Conservation (phyloP, 805 yeast genomes). For the Pichia paraexigua region DNA sequence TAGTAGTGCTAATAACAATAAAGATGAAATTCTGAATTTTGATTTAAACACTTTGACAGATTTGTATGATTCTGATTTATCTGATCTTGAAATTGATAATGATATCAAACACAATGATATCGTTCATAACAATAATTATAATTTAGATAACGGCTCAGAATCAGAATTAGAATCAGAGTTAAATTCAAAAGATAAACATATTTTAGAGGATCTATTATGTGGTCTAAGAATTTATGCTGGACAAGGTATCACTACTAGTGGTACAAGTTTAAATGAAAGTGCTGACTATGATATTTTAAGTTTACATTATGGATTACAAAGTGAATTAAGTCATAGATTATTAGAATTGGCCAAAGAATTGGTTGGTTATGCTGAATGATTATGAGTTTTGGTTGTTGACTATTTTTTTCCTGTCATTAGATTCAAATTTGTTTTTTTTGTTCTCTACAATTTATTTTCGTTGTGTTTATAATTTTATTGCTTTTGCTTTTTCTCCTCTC, state of each 20-base stretch:
- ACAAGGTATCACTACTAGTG: neutral
- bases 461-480: neutral
- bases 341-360: constrained; percentile 22
- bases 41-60: neutral
- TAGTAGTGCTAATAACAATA: neutral
- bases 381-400: neutral
- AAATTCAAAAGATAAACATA: neutral
- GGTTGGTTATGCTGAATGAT: constrained; percentile 20
- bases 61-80: neutral
- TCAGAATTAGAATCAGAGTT: neutral
- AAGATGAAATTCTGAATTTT: neutral
- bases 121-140: too few relatives aligned
- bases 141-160: neutral
- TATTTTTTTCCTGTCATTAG: too few relatives aligned
- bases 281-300: constrained; percentile 16
- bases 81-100: too few relatives aligned
- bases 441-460: too few relatives aligned
- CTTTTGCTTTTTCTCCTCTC: neutral
- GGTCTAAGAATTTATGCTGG: constrained; percentile 11
- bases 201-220: constrained; percentile 8
- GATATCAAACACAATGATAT: too few relatives aligned
- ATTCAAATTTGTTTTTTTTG: too few relatives aligned
- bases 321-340: constrained; percentile 25
- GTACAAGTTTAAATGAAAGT: constrained; percentile 8
- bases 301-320: constrained; percentile 23